These are phyloP conservation scores for Nakazawaea pomicola DNA, from an alignment of 805 yeast genomes.

Conservation along the genomic window DNA sequence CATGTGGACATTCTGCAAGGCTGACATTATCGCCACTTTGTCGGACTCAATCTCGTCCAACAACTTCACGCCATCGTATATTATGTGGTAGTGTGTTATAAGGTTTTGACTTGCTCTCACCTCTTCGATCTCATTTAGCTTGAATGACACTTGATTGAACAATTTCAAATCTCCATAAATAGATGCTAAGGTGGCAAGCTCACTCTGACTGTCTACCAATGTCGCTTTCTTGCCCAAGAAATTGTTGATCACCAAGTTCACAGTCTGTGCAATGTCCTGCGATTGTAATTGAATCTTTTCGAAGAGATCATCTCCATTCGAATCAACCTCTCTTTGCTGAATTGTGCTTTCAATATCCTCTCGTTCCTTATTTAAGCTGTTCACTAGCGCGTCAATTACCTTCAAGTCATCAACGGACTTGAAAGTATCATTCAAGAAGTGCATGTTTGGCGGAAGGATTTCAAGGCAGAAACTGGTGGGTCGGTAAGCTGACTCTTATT, in stretches of 20 bases:
- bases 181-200: neutral
- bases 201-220: neutral
- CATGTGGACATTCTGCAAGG: neutral
- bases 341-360: slow-evolving; percentile 11
- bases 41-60: neutral
- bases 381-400: slow-evolving; percentile 9
- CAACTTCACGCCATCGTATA: slow-evolving; percentile 3
- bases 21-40: neutral
- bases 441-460: too few species aligned
- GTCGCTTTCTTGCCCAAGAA: neutral
- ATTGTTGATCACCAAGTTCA: neutral
- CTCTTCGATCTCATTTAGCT: slow-evolving; percentile 13
- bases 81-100: neutral
- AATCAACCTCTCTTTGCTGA: neutral
- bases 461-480: too few species aligned
- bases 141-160: slow-evolving; percentile 15
- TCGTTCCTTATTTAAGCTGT: slow-evolving; percentile 4
- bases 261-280: neutral
- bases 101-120: neutral
- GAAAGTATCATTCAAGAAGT: slow-evolving; percentile 12
- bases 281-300: slow-evolving; percentile 4
- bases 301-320: neutral
- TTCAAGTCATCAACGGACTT: slow-evolving; percentile 12
- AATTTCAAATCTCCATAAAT: slow-evolving; percentile 12
- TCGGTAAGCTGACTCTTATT: too few species aligned